Conservation (phyloP, 106 monocot genomes). For the Gastrodia elata region DNA sequence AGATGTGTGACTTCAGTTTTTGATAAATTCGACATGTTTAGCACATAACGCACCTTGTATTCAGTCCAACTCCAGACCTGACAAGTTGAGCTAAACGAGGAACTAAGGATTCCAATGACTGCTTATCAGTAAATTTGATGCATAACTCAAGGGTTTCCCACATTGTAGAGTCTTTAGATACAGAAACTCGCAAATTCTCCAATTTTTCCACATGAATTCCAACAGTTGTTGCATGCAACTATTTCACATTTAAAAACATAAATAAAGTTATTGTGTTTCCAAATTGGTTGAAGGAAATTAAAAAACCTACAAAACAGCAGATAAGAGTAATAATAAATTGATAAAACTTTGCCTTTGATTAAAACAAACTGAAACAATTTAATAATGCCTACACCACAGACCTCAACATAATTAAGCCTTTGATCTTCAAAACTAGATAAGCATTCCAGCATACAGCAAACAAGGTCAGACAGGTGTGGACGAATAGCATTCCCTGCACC, state of each 20-base stretch:
- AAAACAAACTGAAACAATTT: neutral
- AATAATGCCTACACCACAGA: slow-evolving; percentile 10
- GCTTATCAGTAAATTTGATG: slow-evolving; percentile 64
- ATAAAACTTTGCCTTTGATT: neutral
- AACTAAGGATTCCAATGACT: slow-evolving; percentile 61
- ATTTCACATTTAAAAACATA: neutral
- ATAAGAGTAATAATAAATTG: neutral
- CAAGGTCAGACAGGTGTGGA: slow-evolving; percentile 79
- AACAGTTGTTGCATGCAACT: slow-evolving; percentile 80
- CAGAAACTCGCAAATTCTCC: slow-evolving; percentile 78
- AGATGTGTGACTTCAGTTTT: neutral
- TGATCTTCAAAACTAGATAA: slow-evolving; percentile 97
- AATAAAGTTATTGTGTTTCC: neutral
- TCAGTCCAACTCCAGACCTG: slow-evolving; percentile 88
- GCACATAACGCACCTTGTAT: slow-evolving; percentile 61
- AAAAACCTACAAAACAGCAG: neutral
- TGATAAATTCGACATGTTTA: neutral
- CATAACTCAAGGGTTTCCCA: slow-evolving; percentile 98
- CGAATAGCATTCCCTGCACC: slow-evolving; percentile 74
- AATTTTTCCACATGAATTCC: slow-evolving; percentile 87
- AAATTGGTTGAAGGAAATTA: neutral
- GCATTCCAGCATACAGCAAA: slow-evolving; percentile 94
- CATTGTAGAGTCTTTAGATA: slow-evolving; percentile 95
- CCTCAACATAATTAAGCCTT: slow-evolving; percentile 97
- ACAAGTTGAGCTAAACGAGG: slow-evolving; percentile 83